Evolutionary conservation across 495 filamentous ascomycete species (phyloP).

Genomic region (Penicillium manginii): DNA sequence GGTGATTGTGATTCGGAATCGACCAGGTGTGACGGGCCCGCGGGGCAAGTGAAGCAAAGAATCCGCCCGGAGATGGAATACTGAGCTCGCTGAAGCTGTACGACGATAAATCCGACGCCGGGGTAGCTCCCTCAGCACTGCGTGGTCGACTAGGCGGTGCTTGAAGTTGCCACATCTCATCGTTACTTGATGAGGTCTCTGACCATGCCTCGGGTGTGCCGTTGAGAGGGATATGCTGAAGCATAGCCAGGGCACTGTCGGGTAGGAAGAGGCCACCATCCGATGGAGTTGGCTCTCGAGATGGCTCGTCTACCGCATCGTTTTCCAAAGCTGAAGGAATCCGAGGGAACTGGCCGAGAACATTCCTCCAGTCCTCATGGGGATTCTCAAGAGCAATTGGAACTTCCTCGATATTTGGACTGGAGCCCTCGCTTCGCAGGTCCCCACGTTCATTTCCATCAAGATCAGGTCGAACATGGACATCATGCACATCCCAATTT

Average conservation of each 20-base stretch:
- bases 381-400: slow-evolving; percentile 42
- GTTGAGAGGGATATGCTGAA: slow-evolving; percentile 72
- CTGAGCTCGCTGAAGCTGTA: slow-evolving; percentile 71
- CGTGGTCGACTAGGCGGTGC: slow-evolving; percentile 35
- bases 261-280: slow-evolving; percentile 73
- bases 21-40: slow-evolving; percentile 79
- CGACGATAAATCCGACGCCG: slow-evolving; percentile 50
- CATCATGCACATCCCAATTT: slow-evolving; percentile 42
- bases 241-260: slow-evolving; percentile 73
- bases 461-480: slow-evolving; percentile 39
- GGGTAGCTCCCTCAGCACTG: slow-evolving; percentile 49
- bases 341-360: slow-evolving; percentile 42
- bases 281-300: slow-evolving; percentile 47
- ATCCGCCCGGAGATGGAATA: slow-evolving; percentile 87
- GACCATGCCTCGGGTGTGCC: slow-evolving; percentile 49
- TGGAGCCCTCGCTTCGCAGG: slow-evolving; percentile 13
- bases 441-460: slow-evolving; percentile 30
- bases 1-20: slow-evolving; percentile 47
- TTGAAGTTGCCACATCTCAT: slow-evolving; percentile 50
- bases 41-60: slow-evolving; percentile 81
- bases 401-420: slow-evolving; percentile 29
- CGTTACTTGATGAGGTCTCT: slow-evolving; percentile 51
- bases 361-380: slow-evolving; percentile 42
- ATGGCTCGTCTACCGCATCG: slow-evolving; percentile 27
- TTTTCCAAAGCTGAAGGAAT: slow-evolving; percentile 32